Conservation (phyloP, 2,329 filamentous ascomycete genomes). For the Fusarium lateritium region DNA sequence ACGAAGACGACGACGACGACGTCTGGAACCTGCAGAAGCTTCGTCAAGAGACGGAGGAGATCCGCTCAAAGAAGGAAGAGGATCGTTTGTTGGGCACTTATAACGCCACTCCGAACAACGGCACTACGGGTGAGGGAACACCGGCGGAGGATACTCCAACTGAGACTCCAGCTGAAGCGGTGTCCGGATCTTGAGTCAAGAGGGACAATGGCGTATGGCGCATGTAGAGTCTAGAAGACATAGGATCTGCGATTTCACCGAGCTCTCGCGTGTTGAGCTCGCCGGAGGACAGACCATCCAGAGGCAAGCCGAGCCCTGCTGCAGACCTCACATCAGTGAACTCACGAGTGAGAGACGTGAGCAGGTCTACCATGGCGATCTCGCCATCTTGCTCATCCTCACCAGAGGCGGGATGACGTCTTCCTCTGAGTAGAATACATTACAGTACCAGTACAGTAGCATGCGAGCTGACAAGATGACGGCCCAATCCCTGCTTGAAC, state of each 20-base stretch:
- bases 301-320: slow-evolving; percentile 52
- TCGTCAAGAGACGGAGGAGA: slow-evolving; percentile 85
- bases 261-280: slow-evolving; percentile 45
- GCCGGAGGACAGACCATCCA: slow-evolving; percentile 46
- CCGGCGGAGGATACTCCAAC: slow-evolving; percentile 35
- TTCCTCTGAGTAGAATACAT: slow-evolving; percentile 49
- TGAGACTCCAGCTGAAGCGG: slow-evolving; percentile 40
- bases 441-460: slow-evolving; percentile 40
- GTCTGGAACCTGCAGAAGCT: slow-evolving; percentile 87
- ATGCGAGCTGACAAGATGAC: slow-evolving; percentile 35
- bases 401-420: slow-evolving; percentile 46
- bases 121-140: slow-evolving; percentile 30
- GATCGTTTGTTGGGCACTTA: slow-evolving; percentile 67
- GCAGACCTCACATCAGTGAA: slow-evolving; percentile 42
- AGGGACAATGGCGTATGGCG: slow-evolving; percentile 28
- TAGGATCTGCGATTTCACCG: slow-evolving; percentile 45
- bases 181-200: slow-evolving; percentile 46
- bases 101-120: slow-evolving; percentile 40
- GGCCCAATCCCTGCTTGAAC: slow-evolving; percentile 24
- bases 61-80: slow-evolving; percentile 82
- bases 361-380: slow-evolving; percentile 49
- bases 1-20: slow-evolving; percentile 71
- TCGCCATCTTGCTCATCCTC: slow-evolving; percentile 47
- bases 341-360: slow-evolving; percentile 41
- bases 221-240: slow-evolving; percentile 44